Evolutionary conservation across 2,329 filamentous ascomycete species (phyloP).

Genomic region (Alternaria arbusti): DNA sequence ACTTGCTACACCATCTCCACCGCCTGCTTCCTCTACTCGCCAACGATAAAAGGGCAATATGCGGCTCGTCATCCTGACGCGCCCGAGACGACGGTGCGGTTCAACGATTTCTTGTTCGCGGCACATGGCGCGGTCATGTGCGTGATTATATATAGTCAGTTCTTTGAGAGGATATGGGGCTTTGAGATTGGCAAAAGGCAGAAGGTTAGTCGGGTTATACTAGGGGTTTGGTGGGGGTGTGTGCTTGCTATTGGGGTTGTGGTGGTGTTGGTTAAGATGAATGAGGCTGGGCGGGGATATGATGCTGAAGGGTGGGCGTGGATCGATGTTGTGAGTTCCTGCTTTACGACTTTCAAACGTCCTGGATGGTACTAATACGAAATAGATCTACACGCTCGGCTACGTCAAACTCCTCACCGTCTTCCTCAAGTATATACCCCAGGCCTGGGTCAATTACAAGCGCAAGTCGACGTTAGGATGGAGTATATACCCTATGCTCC

Average conservation of each 20-base stretch:
- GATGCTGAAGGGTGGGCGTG: conserved; percentile 64
- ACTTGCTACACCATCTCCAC: conserved; percentile 78
- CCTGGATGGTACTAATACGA: neutral
- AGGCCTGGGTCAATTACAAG: conserved; percentile 74
- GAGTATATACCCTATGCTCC: conserved; percentile 82
- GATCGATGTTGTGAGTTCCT: conserved; percentile 65
- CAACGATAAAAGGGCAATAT: conserved; percentile 80
- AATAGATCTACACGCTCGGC: conserved; percentile 69
- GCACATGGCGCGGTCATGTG: conserved; percentile 78
- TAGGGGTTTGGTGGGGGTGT: conserved; percentile 74
- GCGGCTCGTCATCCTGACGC: conserved; percentile 75
- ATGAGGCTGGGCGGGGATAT: conserved; percentile 52
- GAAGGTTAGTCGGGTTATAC: conserved; percentile 66
- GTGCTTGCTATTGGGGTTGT: conserved; percentile 62
- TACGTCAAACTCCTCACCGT: conserved; percentile 91
- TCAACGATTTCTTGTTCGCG: conserved; percentile 91
- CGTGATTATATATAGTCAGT: conserved; percentile 76
- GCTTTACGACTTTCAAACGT: conserved; percentile 59
- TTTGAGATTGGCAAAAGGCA: conserved; percentile 67
- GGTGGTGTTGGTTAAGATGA: conserved; percentile 52
- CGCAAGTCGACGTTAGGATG: conserved; percentile 87
- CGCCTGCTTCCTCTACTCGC: conserved; percentile 76
- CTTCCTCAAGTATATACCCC: conserved; percentile 87
- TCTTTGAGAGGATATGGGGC: conserved; percentile 75
- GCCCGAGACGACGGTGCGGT: conserved; percentile 80